Evolutionary conservation across 305 asterid species (phyloP).

Genomic region (Withania somnifera): DNA sequence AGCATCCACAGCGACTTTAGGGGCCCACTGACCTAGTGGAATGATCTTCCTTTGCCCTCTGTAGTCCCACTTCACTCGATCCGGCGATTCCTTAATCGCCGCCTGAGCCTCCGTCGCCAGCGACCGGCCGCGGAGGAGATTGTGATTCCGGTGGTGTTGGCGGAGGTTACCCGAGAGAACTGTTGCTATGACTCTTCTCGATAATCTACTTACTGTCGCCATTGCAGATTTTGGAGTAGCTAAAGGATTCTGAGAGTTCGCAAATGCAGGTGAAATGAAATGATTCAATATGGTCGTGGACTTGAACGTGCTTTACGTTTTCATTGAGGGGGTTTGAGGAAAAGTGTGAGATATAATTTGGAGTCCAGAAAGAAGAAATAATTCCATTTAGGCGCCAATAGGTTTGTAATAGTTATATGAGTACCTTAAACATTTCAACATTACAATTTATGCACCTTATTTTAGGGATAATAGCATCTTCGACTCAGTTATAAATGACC

Average conservation of each 20-base stretch:
- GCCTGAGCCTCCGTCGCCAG: conserved; percentile 21
- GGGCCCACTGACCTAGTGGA: conserved; percentile 92
- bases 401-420: background rate
- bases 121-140: conserved; percentile 12
- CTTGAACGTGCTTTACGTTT: background rate
- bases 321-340: background rate
- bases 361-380: background rate
- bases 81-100: conserved; percentile 43
- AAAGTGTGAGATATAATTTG: background rate
- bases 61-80: conserved; percentile 95
- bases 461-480: background rate
- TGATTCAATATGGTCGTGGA: background rate
- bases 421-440: background rate
- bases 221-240: conserved; percentile 5
- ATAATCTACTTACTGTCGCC: conserved; percentile 30
- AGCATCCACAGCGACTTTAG: conserved; percentile 86
- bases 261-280: background rate
- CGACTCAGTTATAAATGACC: background rate
- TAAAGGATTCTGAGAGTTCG: background rate
- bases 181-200: conserved; percentile 26
- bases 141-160: conserved; percentile 3
- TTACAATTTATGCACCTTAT: background rate
- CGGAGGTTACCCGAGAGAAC: conserved; percentile 3
- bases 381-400: background rate
- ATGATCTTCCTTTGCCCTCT: conserved; percentile 78